Evolutionary conservation across 257 asterid genomes (phyloP).

Genomic region (Schizonepeta tenuifolia): DNA sequence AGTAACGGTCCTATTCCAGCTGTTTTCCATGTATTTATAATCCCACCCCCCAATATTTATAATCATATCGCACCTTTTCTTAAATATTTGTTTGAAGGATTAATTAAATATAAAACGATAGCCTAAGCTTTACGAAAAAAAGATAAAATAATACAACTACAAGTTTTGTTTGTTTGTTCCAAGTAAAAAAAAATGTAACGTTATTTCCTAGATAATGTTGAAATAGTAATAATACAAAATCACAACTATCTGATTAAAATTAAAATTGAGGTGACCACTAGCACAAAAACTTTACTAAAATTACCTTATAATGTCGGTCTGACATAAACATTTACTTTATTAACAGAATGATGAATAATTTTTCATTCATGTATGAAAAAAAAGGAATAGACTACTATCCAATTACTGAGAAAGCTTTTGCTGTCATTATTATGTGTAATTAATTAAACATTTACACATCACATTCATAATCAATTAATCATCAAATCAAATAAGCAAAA

Average conservation of each 20-base stretch:
- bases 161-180: neutral
- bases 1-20: slow-evolving; percentile 78
- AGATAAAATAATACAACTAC: neutral
- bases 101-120: neutral
- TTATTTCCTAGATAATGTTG: no score
- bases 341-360: no score
- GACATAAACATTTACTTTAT: neutral
- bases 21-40: slow-evolving; percentile 46
- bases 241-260: no score
- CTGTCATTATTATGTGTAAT: neutral
- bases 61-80: neutral
- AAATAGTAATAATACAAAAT: no score
- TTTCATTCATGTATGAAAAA: no score
- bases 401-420: neutral
- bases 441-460: neutral
- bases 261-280: no score
- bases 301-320: neutral
- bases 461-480: neutral
- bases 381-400: no score
- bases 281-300: no score
- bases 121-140: neutral
- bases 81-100: neutral
- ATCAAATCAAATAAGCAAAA: neutral
- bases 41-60: neutral
- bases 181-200: neutral